Base-by-base conservation (phyloP, 768 basidiomycete genomes). In the Paxillus ammoniavirescens region DNA sequence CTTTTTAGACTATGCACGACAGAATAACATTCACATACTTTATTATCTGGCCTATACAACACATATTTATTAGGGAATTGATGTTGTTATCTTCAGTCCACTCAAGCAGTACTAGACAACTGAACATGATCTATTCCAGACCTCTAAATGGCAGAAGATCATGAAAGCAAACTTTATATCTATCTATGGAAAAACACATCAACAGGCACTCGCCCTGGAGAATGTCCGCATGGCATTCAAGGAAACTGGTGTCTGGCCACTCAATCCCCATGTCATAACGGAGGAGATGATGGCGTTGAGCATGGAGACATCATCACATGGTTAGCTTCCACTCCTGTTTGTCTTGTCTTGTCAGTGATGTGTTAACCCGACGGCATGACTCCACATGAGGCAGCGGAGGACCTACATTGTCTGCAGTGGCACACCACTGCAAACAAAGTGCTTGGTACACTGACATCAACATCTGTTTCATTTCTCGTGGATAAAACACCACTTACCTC, bases 1-100 rank as follows among this genome's bases (percentile, higher is more conserved):
- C 13, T 74, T 79, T 52, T 73, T 81, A 15, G 49, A 66, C 9
- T 74, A 73, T 61, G 72, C 74, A 4, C 55, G 56, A 7, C 46
- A 62, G 2, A 53, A 77, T 57, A 62, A 68, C 2, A 80, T 80
- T 26, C 47, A 64, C 31, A 61, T 79, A 13, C 52, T 78, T 3
- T 75, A 72, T 56, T 79, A 78, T 61, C 77, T 75, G 17, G 57
- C 59, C 8, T 41, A 54, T 42, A 18, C 38, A 31, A 54, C 41
- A 28, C 53, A 54, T 42, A 38, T 42, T 3, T 74, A 72, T 42
- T 76, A 78, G 56, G 72, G 72, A 3, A 68, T 76, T n/a, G 75
- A 78, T 54, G 68, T 78, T 50, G 72, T 72, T 10, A 65, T 65
- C 21, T 74, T 73, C 43, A 50, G 49, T 7, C 31, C 54, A 5